These are phyloP conservation scores for Phyllosticta citriasiana DNA, from an alignment of 2,329 filamentous ascomycete species.

Conservation along the genomic window DNA sequence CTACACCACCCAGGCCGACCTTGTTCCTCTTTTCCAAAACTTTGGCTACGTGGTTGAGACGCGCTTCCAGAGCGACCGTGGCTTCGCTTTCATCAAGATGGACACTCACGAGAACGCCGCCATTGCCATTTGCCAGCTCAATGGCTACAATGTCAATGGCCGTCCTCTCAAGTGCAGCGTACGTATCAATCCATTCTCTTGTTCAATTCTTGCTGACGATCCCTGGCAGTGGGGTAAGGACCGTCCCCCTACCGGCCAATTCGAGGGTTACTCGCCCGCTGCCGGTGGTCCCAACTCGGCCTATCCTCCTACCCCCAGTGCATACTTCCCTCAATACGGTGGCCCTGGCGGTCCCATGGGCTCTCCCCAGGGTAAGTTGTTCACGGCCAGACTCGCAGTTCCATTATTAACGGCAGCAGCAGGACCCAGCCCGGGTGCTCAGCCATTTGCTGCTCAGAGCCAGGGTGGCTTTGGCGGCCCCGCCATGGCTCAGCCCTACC, in stretches of 20 bases:
- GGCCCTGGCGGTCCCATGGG: constrained; percentile 53
- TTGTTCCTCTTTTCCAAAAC: constrained; percentile 97
- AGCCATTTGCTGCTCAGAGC: constrained; percentile 45
- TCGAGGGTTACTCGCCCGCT: constrained; percentile 77
- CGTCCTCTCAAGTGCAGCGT: constrained; percentile 97
- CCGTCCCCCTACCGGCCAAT: constrained; percentile 75
- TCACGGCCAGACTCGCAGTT: constrained; percentile 15
- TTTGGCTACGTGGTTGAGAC: constrained; percentile 97
- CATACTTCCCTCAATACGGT: constrained; percentile 90
- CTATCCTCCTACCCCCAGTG: constrained; percentile 67
- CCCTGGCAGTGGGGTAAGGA: constrained; percentile 87
- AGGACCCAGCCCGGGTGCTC: constrained; percentile 50
- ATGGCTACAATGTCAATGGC: constrained; percentile 95
- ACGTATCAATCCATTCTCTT: constrained; percentile 39
- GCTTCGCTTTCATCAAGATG: constrained; percentile 99
- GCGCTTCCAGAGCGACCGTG: constrained; percentile 93
- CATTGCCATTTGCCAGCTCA: constrained; percentile 96
- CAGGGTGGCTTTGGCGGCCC: constrained; percentile 55
- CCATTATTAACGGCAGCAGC: constrained; percentile 25
- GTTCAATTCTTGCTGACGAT: constrained; percentile 19
- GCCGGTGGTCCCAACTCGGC: constrained; percentile 57
- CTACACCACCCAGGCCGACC: constrained; percentile 92
- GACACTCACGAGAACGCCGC: constrained; percentile 95
- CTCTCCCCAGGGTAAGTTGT: constrained; percentile 45
- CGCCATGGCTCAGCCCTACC: constrained; percentile 39